Conservation (phyloP, 2,329 filamentous ascomycete species). For the Dendrostoma leiphaemia region DNA sequence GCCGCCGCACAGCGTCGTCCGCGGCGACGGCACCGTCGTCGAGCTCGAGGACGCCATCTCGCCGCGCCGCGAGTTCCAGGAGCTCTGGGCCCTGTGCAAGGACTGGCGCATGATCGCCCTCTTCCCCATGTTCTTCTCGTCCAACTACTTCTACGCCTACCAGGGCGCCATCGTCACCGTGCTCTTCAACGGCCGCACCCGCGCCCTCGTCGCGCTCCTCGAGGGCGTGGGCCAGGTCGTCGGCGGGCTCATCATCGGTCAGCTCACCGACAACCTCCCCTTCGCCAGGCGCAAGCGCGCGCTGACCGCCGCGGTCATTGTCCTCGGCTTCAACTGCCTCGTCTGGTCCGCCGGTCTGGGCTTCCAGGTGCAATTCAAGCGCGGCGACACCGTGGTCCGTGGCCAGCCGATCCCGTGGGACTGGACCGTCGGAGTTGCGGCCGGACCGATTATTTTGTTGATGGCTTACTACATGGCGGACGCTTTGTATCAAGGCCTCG, state of each 20-base stretch:
- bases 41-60: slow-evolving; percentile 19
- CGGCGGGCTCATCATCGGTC: slow-evolving; percentile 65
- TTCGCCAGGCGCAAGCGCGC: slow-evolving; percentile 60
- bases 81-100: slow-evolving; percentile 14
- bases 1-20: slow-evolving; percentile 19
- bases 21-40: slow-evolving; percentile 21
- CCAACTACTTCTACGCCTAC: slow-evolving; percentile 83
- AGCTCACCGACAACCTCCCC: slow-evolving; percentile 55
- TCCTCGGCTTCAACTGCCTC: slow-evolving; percentile 62
- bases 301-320: slow-evolving; percentile 51
- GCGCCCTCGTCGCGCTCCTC: slow-evolving; percentile 68
- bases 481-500: slow-evolving; percentile 46
- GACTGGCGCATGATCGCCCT: slow-evolving; percentile 56
- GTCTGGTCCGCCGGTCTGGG: slow-evolving; percentile 70
- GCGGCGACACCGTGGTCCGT: slow-evolving; percentile 15
- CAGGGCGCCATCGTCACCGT: slow-evolving; percentile 71
- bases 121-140: slow-evolving; percentile 80
- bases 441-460: slow-evolving; percentile 26
- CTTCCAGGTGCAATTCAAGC: slow-evolving; percentile 57
- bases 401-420: slow-evolving; percentile 25
- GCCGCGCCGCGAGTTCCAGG: slow-evolving; percentile 18
- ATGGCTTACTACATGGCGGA: slow-evolving; percentile 28
- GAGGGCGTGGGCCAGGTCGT: slow-evolving; percentile 74
- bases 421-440: slow-evolving; percentile 23
- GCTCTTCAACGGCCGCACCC: slow-evolving; percentile 71